Evolutionary conservation across 148 eudicot genomes (phyloP).

Genomic region (Arctostaphylos glauca): DNA sequence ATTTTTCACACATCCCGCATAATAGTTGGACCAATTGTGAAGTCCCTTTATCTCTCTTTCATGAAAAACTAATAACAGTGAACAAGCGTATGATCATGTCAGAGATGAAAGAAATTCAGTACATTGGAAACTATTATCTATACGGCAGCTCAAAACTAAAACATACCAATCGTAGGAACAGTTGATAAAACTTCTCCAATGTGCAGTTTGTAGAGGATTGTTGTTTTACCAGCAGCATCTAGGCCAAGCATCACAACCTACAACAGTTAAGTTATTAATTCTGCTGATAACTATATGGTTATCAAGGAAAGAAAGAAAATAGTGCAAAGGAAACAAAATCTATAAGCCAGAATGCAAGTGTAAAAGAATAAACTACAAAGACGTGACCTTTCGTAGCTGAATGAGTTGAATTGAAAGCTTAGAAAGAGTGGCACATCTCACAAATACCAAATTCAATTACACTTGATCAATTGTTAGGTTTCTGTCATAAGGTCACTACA

Average conservation of each 20-base stretch:
- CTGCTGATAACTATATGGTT: background rate
- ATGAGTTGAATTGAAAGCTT: background rate
- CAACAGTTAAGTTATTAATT: conserved; percentile 18
- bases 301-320: background rate
- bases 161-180: conserved; percentile 92
- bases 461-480: background rate
- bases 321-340: background rate
- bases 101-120: background rate
- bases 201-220: conserved; percentile 95
- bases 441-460: background rate
- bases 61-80: background rate
- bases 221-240: conserved; percentile 99
- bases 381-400: background rate
- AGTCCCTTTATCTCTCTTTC: background rate
- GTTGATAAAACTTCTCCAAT: conserved; percentile 97
- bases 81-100: background rate
- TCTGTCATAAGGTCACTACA: background rate
- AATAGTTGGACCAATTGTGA: background rate
- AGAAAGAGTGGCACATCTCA: background rate
- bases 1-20: background rate
- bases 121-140: background rate
- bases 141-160: background rate
- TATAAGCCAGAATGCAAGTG: background rate
- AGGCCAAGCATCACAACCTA: conserved; percentile 99
- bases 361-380: background rate